Evolutionary conservation across 202 grass and related monocot genomes (phyloP), one percentile per base, ranked within the genome.

Genomic region (Dendrocalamus latiflorus): DNA sequence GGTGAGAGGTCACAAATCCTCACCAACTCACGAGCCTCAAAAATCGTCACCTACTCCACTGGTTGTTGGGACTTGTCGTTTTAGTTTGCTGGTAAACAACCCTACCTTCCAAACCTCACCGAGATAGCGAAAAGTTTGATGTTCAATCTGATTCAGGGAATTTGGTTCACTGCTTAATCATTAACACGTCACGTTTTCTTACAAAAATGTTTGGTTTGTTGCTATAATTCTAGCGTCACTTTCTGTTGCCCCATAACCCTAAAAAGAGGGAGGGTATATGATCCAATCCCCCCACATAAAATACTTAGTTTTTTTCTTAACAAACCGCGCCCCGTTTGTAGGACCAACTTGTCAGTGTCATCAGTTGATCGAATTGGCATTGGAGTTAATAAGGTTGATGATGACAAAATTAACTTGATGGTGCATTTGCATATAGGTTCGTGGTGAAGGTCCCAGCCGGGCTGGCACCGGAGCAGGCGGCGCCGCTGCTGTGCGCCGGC

Each of bases 401-500:
- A n/a, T n/a, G n/a, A n/a, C n/a, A n/a, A n/a, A n/a, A n/a, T 10
- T 33, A 43, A 68, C 24, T 8, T 48, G 21, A 42, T 3, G n/a
- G 11, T 53, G 55, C 16, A 5, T 84, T 42, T 78, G 13, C 2
- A 1, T 28, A 2, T 68, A 98, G 96, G 81, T 98, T 98, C 44
- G 85, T 90, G n/a, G 83, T 95, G 83, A 95, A 87, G 91, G 87
- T 98, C 41, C 96, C 96, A 0, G 69, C 75, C 0, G 91, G 93
- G 9, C 87, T 98, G 3, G 89, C 96, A 0, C 89, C 83, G 28
- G 96, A 98, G 74, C 91, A 98, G 61, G n/a, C n/a, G n/a, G n/a
- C n/a, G n/a, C n/a, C n/a, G n/a, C n/a, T n/a, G n/a, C n/a, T n/a
- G n/a, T n/a, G n/a, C n/a, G n/a, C n/a, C n/a, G n/a, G n/a, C n/a